Evolutionary conservation across 2,329 filamentous ascomycete genomes (phyloP).

Genomic region (Arthrinium phaeospermum): DNA sequence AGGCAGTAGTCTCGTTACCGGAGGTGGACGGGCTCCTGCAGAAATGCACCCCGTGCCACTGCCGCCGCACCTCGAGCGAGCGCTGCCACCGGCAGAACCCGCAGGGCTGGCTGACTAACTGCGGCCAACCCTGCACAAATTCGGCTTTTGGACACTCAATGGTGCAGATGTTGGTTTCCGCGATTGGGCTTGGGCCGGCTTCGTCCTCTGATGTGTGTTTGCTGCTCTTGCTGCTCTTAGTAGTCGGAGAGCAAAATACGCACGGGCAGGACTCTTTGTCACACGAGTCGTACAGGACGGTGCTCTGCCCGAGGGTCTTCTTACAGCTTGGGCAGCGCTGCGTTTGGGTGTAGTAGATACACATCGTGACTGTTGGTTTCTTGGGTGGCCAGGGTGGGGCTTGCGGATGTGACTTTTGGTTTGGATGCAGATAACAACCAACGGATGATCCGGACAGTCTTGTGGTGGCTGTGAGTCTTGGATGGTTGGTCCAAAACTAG

Average conservation of each 20-base stretch:
- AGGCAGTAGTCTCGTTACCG: background rate
- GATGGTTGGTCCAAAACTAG: too few species aligned
- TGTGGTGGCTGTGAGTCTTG: too few species aligned
- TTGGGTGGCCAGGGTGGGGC: too few species aligned
- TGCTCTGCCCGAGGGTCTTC: background rate
- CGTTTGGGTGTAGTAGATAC: background rate
- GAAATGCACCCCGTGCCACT: background rate
- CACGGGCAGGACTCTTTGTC: background rate
- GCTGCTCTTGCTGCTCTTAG: background rate
- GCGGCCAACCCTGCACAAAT: background rate
- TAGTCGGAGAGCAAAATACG: background rate
- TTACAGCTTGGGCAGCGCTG: background rate
- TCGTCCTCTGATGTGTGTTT: background rate
- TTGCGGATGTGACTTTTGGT: too few species aligned
- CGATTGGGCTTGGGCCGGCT: background rate
- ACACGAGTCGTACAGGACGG: background rate
- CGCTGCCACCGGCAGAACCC: conserved; percentile 15
- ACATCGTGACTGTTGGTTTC: background rate
- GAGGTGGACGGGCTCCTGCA: background rate
- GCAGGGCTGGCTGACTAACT: background rate
- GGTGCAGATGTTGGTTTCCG: background rate
- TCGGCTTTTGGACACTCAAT: background rate
- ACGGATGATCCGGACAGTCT: background rate
- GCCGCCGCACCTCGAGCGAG: background rate
- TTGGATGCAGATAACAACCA: background rate